Conservation (phyloP, 768 basidiomycete genomes). For the Agrocybe chaxingu region DNA sequence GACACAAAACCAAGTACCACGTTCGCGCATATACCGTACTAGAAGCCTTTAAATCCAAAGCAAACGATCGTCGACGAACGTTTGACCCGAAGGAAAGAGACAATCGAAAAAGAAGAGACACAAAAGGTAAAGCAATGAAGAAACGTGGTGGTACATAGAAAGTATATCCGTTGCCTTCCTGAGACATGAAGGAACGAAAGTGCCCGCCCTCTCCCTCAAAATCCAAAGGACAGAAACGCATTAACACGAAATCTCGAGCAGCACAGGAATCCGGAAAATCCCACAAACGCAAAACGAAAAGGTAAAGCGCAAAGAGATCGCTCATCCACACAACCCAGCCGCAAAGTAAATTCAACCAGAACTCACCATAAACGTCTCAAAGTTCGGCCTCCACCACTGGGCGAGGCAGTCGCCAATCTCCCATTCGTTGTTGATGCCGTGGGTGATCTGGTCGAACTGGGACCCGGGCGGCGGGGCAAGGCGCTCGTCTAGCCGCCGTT, state of each 20-base stretch:
- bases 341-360: not conserved
- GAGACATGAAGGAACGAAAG: too few species aligned
- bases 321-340: not conserved
- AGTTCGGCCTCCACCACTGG: constrained; percentile 98
- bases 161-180: too few species aligned
- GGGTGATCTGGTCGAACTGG: constrained; percentile 66
- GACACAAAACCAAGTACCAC: too few species aligned
- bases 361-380: constrained; percentile 97
- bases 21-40: too few species aligned
- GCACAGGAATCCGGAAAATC: too few species aligned
- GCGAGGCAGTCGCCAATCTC: constrained; percentile 95
- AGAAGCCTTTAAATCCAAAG: too few species aligned
- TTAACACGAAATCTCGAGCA: too few species aligned
- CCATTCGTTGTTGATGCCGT: constrained; percentile 88
- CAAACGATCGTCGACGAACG: too few species aligned
- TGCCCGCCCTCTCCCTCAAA: too few species aligned
- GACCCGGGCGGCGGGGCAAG: constrained; percentile 75
- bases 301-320: not conserved
- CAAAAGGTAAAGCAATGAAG: not conserved
- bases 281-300: not conserved
- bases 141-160: too few species aligned
- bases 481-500: constrained; percentile 83
- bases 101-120: not conserved
- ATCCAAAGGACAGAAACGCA: too few species aligned
- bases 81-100: too few species aligned